Evolutionary conservation across 331 rosid genomes (phyloP), one percentile per base, ranked within the genome.

Genomic region (Quercus lobata): DNA sequence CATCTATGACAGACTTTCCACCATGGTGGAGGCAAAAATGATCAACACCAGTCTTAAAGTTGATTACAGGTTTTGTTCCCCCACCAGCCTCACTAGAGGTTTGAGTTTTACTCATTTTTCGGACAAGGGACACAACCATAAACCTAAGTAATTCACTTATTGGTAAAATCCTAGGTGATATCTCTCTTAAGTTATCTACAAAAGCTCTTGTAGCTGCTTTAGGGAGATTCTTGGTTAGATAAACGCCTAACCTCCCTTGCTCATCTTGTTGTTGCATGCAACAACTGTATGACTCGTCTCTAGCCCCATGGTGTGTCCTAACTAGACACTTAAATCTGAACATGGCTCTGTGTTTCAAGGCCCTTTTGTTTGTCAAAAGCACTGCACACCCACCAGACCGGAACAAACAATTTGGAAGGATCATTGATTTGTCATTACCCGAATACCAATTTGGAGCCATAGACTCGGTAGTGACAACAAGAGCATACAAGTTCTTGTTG

Each of bases 1-100:
- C 98, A 73, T 94, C 97, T 9, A 94, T 94, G 74, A 91, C 98
- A 0, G 98, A 97, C 44, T 94, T 94, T 12, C 98, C 98, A 2
- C 97, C 98, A 0, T 97, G 90, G 27, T 94, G 98, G 1, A 92
- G 35, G 72, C 98, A 94, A 65, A 94, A 92, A 69, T 94, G 98
- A 16, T 92, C 94, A 12, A 94, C 95, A 21, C 97, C 98, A 0
- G 91, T 88, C 52, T 84, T 86, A 87, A 94, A 91, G 55, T 92
- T 79, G 46, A 94, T 76, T 8, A 89, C 92, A 0, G 96, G 85
- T 16, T 85, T 90, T 7, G 70, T 27, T 5, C 7, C 16, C 2
- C 76, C 52, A 1, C 29, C 10, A 1, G 62, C 56, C 9, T 80
- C 79, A 34, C 86, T 78, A 0, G 86, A 41, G 2, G 76, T 10